phyloP scores from a whole-genome alignment of 139 green algal species.

The Limnomonas spitsbergensis region DNA sequence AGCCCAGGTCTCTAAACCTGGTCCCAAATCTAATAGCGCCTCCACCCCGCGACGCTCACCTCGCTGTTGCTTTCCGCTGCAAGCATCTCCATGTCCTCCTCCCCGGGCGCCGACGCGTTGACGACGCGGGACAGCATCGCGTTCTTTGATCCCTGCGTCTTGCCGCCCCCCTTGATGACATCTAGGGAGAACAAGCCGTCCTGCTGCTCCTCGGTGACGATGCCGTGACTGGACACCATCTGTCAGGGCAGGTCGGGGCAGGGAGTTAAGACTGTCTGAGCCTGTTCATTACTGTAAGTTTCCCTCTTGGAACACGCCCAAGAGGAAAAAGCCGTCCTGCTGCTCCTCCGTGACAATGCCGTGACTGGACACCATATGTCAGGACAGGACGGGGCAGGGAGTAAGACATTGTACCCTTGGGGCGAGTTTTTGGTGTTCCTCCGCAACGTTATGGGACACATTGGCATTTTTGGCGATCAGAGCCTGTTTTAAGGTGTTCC shows the following conservation, averaged over 20 bases:
- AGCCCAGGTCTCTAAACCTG: no score
- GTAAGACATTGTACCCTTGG: no score
- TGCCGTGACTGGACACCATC: background rate
- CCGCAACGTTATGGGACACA: no score
- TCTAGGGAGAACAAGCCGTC: conserved; percentile 3
- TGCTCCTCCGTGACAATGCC: conserved; percentile 3
- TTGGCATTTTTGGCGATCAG: no score
- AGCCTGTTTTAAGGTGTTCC: no score
- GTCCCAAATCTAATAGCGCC: no score
- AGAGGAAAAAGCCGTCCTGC: conserved; percentile 1
- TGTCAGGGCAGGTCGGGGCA: no score
- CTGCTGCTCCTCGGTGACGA: conserved; percentile 2
- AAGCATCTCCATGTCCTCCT: conserved; percentile 38
- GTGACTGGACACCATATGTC: background rate
- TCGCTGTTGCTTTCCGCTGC: conserved; percentile 2
- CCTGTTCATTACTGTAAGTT: no score
- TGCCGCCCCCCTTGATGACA: background rate
- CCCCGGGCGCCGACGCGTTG: conserved; percentile 32
- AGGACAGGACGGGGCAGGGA: no score
- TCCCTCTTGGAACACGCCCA: background rate
- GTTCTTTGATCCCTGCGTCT: background rate
- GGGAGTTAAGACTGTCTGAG: conserved; percentile 58
- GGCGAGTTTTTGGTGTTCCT: no score
- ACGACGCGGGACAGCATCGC: conserved; percentile 3
- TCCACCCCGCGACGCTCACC: no score